These are phyloP conservation scores for Candida pseudofarinosa DNA, from an alignment of 805 yeast genomes.

Conservation along the genomic window DNA sequence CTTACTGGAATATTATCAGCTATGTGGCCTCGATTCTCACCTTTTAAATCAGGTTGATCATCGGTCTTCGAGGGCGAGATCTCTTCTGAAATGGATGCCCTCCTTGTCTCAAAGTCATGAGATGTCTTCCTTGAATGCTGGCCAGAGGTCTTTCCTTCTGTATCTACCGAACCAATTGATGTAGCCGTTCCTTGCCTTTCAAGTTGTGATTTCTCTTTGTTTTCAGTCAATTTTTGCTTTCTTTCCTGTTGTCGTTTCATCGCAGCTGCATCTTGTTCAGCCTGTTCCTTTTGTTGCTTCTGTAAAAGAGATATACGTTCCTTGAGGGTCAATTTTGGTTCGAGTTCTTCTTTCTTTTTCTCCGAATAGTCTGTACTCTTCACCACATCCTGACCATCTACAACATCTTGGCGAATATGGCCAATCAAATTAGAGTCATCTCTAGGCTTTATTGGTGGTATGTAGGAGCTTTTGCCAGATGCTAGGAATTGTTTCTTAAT, in stretches of 20 bases:
- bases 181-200: conserved; percentile 14
- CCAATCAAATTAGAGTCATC: conserved; percentile 31
- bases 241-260: conserved; percentile 48
- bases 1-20: conserved; percentile 25
- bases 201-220: conserved; percentile 20
- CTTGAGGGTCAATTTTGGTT: conserved; percentile 75
- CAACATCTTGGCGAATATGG: conserved; percentile 24
- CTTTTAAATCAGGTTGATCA: not conserved
- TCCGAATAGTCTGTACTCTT: conserved; percentile 21
- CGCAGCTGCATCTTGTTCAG: conserved; percentile 63
- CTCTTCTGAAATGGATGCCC: not conserved
- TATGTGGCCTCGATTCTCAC: conserved; percentile 7
- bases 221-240: conserved; percentile 39
- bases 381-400: conserved; percentile 19
- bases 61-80: not conserved
- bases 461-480: conserved; percentile 57
- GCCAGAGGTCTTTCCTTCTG: not conserved
- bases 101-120: not conserved
- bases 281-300: conserved; percentile 75
- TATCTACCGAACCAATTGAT: conserved; percentile 3
- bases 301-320: conserved; percentile 85
- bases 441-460: conserved; percentile 44
- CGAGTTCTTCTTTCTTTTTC: conserved; percentile 42
- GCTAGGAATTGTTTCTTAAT: conserved; percentile 54
- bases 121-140: not conserved